Evolutionary conservation across 2,329 filamentous ascomycete species (phyloP).

Genomic region (Colletotrichum navitas): DNA sequence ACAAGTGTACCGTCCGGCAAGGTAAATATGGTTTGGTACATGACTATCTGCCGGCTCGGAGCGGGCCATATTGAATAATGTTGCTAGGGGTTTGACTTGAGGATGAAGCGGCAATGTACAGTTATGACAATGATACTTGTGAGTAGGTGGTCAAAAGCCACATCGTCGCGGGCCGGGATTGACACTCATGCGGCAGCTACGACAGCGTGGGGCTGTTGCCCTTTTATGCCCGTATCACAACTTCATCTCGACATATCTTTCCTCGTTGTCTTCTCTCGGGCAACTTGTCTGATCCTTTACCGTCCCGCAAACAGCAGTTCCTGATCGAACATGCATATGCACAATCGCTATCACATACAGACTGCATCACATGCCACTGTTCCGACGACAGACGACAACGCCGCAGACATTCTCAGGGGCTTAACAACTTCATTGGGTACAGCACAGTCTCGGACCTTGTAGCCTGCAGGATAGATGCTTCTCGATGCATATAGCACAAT

Average conservation of each 20-base stretch:
- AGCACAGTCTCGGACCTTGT: background rate
- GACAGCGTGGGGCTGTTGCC: background rate
- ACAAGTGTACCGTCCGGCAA: slow-evolving; percentile 69
- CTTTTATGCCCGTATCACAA: background rate
- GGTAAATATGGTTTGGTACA: slow-evolving; percentile 72
- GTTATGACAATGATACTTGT: background rate
- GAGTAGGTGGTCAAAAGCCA: background rate
- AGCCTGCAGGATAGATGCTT: background rate
- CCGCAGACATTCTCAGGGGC: background rate
- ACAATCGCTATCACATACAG: background rate
- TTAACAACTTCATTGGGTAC: background rate
- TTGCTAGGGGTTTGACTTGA: background rate
- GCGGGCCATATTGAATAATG: background rate
- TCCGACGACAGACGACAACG: background rate
- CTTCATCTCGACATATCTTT: background rate
- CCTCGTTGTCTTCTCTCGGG: background rate
- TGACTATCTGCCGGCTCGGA: slow-evolving; percentile 50
- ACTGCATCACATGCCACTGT: too few relatives aligned
- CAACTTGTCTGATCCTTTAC: background rate
- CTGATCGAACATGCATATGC: background rate
- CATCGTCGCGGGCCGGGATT: background rate
- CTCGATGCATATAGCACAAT: background rate
- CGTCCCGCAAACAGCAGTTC: background rate
- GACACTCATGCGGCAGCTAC: background rate
- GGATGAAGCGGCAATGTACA: background rate